Base-by-base conservation (phyloP, 2,329 filamentous ascomycete genomes). In the Botrytis fragariae region DNA sequence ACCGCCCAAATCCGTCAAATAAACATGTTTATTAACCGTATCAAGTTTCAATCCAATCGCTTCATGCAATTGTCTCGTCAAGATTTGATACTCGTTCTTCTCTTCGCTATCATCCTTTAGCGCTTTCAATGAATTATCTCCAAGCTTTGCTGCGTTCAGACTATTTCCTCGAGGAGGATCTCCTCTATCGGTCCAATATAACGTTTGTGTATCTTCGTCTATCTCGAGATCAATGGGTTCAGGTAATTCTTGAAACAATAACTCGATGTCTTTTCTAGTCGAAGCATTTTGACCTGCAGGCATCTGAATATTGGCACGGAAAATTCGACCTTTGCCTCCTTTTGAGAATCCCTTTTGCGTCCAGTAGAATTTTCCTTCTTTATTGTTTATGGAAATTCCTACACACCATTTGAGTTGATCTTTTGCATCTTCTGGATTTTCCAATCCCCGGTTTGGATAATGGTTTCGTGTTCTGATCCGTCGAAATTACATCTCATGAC, bases 171-270 rank as follows among this genome's bases (percentile, higher is more conserved):
- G 77, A 0, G 88, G 88, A 1, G 86, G 79, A 75, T 90, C 88
- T 6, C 88, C 89, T 0, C 89, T 82, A 75, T 90, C 89, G 0
- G 88, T 89, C 89, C 88, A 90, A 79, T 88, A 90, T 39, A 91
- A 80, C 1, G 79, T 81, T 42, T 83, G 78, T 4, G 78, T 77
- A 0, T 82, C 80, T 20, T 84, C 82, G 25, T 90, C 87, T 1
- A 90, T 76, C 45, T 88, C 87, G 0, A 91, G 79, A 75, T 90
- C 87, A 73, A 90, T 87, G 0, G 87, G 86, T 77, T 90, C 88
- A 0, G 87, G 87, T 14, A 89, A 80, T 0, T 79, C 77, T 57
- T 88, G 85, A n/a, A 79, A 74, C 6, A 79, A 42, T 3, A 75
- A 7, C 18, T 78, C 75, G 18, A 77, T 75, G 44, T 78, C 76